Percentiles rank a stretch among this genome's conserved stretches.
These are phyloP conservation scores for Plasmodium gonderi DNA, from an alignment of 169 alveolate species.

Conservation along the genomic window DNA sequence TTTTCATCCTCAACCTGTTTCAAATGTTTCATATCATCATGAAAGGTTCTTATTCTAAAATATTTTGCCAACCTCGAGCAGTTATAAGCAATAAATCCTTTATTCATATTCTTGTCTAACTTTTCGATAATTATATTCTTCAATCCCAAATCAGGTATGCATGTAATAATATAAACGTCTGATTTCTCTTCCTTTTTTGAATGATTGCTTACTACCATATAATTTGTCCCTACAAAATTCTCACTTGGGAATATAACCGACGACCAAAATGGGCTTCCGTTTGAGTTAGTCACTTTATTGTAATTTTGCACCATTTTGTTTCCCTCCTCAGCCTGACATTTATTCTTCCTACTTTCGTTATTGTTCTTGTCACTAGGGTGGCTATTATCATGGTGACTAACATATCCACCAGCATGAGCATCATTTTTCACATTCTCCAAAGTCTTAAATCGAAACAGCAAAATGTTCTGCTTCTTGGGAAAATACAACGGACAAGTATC, in stretches of 20 bases:
- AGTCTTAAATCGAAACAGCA: slow-evolving; percentile 43
- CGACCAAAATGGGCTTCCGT: slow-evolving; percentile 83
- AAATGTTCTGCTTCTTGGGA: slow-evolving; percentile 14
- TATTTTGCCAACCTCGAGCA: slow-evolving; percentile 79
- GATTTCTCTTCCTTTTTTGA: slow-evolving; percentile 67
- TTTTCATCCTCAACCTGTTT: slow-evolving; percentile 40
- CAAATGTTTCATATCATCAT: slow-evolving; percentile 75
- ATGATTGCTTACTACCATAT: slow-evolving; percentile 80
- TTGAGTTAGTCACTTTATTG: too few relatives aligned
- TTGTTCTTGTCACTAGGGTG: background rate
- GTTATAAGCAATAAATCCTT: slow-evolving; percentile 84
- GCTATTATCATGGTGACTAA: background rate
- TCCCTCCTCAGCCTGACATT: too few relatives aligned
- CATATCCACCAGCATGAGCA: background rate
- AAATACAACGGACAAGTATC: slow-evolving; percentile 70
- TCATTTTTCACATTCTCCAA: background rate
- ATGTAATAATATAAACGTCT: slow-evolving; percentile 82
- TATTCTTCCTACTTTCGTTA: slow-evolving; percentile 7
- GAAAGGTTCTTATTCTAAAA: slow-evolving; percentile 84
- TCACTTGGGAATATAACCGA: slow-evolving; percentile 85
- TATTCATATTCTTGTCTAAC: slow-evolving; percentile 72
- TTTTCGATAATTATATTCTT: slow-evolving; percentile 82
- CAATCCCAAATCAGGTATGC: slow-evolving; percentile 86
- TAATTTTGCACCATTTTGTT: slow-evolving; percentile 21
- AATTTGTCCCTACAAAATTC: slow-evolving; percentile 86